phyloP scores from a whole-genome alignment of 2,329 filamentous ascomycete species.

The Monosporascus sp. region DNA sequence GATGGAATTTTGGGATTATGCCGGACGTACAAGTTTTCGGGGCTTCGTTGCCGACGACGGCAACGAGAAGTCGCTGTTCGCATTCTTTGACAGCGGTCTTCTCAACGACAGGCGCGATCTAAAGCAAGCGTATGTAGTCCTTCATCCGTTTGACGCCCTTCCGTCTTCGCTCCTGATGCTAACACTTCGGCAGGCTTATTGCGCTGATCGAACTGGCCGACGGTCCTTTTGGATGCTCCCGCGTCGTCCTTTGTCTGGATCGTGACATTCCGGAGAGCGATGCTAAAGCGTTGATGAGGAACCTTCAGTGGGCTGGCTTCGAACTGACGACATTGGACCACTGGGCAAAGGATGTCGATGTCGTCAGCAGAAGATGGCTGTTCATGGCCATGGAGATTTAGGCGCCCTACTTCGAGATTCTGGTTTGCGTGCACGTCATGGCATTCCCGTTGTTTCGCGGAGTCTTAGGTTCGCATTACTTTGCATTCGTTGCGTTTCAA shows the following conservation, averaged over 20 bases:
- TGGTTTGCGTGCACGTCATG: not conserved
- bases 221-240: constrained; percentile 67
- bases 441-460: not conserved
- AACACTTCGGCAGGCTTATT: constrained; percentile 59
- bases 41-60: constrained; percentile 73
- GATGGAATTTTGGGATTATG: constrained; percentile 82
- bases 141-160: constrained; percentile 13
- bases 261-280: constrained; percentile 59
- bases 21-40: constrained; percentile 75
- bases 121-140: constrained; percentile 70
- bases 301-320: constrained; percentile 91
- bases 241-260: constrained; percentile 77
- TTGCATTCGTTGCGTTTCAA: not conserved
- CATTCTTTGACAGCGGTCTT: constrained; percentile 74
- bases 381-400: constrained; percentile 85
- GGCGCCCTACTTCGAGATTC: constrained; percentile 4
- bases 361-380: constrained; percentile 74
- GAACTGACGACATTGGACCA: constrained; percentile 73
- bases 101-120: constrained; percentile 60
- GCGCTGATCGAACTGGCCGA: constrained; percentile 85
- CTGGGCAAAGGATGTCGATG: constrained; percentile 61
- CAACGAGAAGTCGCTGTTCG: constrained; percentile 71
- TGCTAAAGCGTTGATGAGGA: constrained; percentile 65
- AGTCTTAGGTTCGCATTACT: not conserved
- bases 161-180: constrained; percentile 18